Evolutionary conservation across 257 asterid species (phyloP).

Genomic region (Salvia miltiorrhiza): DNA sequence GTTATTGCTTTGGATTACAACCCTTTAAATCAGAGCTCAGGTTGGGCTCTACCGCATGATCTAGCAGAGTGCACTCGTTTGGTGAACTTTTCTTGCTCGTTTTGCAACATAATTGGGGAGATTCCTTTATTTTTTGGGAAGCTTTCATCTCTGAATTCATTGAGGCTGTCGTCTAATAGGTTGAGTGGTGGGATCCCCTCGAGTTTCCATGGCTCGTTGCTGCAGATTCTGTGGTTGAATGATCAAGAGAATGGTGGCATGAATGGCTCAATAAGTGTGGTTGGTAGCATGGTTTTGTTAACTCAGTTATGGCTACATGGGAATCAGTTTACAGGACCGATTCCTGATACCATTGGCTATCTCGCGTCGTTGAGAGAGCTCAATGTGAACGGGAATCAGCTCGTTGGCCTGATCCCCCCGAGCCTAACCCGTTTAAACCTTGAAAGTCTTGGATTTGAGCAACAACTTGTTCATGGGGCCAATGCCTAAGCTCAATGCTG

Average conservation of each 20-base stretch:
- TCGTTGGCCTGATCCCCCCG: constrained; percentile 64
- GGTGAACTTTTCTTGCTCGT: constrained; percentile 60
- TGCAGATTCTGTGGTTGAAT: constrained; percentile 70
- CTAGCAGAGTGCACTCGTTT: constrained; percentile 50
- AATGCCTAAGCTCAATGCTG: constrained; percentile 55
- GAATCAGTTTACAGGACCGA: constrained; percentile 56
- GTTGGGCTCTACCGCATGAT: constrained; percentile 62
- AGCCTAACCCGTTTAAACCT: constrained; percentile 49
- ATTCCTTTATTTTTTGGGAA: constrained; percentile 64
- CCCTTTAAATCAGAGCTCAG: constrained; percentile 55
- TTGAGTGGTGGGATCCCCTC: constrained; percentile 50
- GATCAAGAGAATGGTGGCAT: constrained; percentile 54
- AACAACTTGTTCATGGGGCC: constrained; percentile 81
- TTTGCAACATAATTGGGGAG: constrained; percentile 57
- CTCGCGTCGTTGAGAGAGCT: constrained; percentile 50
- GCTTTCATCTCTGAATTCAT: constrained; percentile 44
- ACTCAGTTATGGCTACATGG: constrained; percentile 58
- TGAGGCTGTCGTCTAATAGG: constrained; percentile 48
- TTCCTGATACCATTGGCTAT: constrained; percentile 58
- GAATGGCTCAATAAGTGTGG: constrained; percentile 47
- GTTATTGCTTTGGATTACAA: constrained; percentile 64
- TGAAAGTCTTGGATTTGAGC: constrained; percentile 46
- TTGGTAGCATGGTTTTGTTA: constrained; percentile 53
- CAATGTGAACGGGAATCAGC: constrained; percentile 47
- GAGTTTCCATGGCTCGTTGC: constrained; percentile 43